These are phyloP conservation scores for Pestalotiopsis sp. DNA, from an alignment of 2,329 filamentous ascomycete genomes.

Conservation along the genomic window DNA sequence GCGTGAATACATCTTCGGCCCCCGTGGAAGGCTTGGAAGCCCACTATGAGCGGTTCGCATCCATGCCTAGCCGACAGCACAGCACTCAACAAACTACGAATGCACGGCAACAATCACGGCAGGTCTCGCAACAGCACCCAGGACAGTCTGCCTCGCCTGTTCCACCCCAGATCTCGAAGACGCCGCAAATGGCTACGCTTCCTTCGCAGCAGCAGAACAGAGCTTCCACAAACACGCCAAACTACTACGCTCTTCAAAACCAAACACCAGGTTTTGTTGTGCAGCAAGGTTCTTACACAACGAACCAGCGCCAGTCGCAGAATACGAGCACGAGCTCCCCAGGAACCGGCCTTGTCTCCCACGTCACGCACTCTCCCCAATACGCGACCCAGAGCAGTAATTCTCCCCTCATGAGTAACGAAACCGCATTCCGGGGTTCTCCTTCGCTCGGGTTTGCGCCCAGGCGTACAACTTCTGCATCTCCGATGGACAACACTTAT, in stretches of 20 bases:
- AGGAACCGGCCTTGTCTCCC: conserved; percentile 32
- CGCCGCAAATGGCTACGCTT: conserved; percentile 30
- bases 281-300: conserved; percentile 30
- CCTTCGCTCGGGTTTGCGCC: conserved; percentile 32
- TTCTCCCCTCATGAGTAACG: conserved; percentile 34
- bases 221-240: conserved; percentile 27
- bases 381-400: conserved; percentile 33
- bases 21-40: conserved; percentile 30
- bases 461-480: conserved; percentile 32
- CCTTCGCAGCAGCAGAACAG: conserved; percentile 31
- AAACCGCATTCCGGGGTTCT: conserved; percentile 33
- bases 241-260: conserved; percentile 30
- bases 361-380: conserved; percentile 36
- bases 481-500: conserved; percentile 33
- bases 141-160: conserved; percentile 32
- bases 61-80: conserved; percentile 31
- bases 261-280: conserved; percentile 31
- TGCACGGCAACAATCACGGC: conserved; percentile 10
- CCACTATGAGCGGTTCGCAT: conserved; percentile 32
- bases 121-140: conserved; percentile 23
- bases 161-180: conserved; percentile 29
- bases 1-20: conserved; percentile 2
- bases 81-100: conserved; percentile 5
- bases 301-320: conserved; percentile 31
- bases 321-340: conserved; percentile 31